A percentile compares a stretch with the other conserved stretches of the same genome.
phyloP scores from a whole-genome alignment of 2,329 filamentous ascomycete species.

The Epichloe festucae region DNA sequence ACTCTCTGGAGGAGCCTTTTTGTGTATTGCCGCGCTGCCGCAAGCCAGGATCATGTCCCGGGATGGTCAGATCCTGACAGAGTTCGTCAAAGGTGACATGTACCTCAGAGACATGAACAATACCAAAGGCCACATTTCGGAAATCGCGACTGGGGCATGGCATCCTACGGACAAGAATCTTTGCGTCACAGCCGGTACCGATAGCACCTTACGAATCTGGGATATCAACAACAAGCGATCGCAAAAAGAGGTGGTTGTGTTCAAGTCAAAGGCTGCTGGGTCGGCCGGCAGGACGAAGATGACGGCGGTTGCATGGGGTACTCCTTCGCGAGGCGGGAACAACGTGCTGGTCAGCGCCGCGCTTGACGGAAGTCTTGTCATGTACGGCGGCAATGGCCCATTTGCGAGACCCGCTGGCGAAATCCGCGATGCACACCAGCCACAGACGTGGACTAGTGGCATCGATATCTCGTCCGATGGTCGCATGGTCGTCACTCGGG shows the following conservation, averaged over 20 bases:
- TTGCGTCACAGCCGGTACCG: slow-evolving; percentile 83
- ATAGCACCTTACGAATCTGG: slow-evolving; percentile 94
- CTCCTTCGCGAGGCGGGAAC: slow-evolving; percentile 59
- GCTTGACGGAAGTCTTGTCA: slow-evolving; percentile 76
- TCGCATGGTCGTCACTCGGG: slow-evolving; percentile 76
- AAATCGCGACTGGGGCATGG: slow-evolving; percentile 83
- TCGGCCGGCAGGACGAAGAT: slow-evolving; percentile 85
- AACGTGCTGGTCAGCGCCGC: slow-evolving; percentile 72
- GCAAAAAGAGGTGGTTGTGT: slow-evolving; percentile 88
- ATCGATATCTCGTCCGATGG: slow-evolving; percentile 86
- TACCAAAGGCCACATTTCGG: slow-evolving; percentile 91
- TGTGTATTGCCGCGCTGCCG: slow-evolving; percentile 78
- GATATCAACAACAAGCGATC: slow-evolving; percentile 82
- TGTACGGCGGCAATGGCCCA: slow-evolving; percentile 86
- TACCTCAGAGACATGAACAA: slow-evolving; percentile 95
- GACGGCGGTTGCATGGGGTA: slow-evolving; percentile 83
- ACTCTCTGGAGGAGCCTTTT: slow-evolving; percentile 62
- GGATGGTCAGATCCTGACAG: slow-evolving; percentile 73
- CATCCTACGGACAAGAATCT: slow-evolving; percentile 74
- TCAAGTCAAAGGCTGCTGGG: slow-evolving; percentile 84
- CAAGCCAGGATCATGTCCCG: slow-evolving; percentile 82
- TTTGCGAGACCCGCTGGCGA: slow-evolving; percentile 72
- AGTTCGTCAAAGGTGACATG: slow-evolving; percentile 97
- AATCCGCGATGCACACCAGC: slow-evolving; percentile 67
- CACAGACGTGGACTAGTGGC: slow-evolving; percentile 82